Percentiles rank a stretch among this genome's conserved stretches.
phyloP scores from a whole-genome alignment of 129 eudicot species.

The Saussurea involucrata region DNA sequence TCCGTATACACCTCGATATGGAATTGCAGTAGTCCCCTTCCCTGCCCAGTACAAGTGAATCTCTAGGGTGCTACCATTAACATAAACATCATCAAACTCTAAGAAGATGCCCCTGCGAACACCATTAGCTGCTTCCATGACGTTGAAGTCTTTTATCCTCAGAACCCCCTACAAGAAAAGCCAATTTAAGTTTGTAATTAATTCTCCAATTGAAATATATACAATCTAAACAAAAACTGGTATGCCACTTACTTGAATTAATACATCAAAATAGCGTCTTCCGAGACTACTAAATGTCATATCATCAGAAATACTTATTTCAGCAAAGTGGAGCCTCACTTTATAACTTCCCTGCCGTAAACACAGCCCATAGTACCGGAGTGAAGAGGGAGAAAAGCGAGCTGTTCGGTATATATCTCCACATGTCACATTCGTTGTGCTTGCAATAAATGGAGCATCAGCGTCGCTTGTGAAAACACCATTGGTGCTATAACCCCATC shows the following conservation, averaged over 20 bases:
- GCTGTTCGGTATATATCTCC: slow-evolving; percentile 52
- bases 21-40: not conserved
- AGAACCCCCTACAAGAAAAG: slow-evolving; percentile 39
- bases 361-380: slow-evolving; percentile 65
- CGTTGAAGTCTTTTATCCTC: slow-evolving; percentile 46
- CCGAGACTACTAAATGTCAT: slow-evolving; percentile 46
- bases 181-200: not conserved
- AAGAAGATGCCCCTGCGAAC: slow-evolving; percentile 28
- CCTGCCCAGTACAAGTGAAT: slow-evolving; percentile 42
- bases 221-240: not conserved
- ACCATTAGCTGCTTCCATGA: slow-evolving; percentile 47
- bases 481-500: slow-evolving; percentile 77
- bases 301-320: slow-evolving; percentile 52
- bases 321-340: slow-evolving; percentile 86
- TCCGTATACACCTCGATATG: slow-evolving; percentile 47
- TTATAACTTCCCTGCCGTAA: slow-evolving; percentile 60
- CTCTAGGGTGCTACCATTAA: slow-evolving; percentile 59
- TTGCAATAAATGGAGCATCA: slow-evolving; percentile 21
- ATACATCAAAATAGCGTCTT: slow-evolving; percentile 54
- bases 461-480: slow-evolving; percentile 48
- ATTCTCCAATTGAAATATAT: not conserved
- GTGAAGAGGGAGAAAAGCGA: slow-evolving; percentile 63
- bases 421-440: slow-evolving; percentile 18
- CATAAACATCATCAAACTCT: slow-evolving; percentile 35
- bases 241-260: slow-evolving; percentile 47